These are phyloP conservation scores for Dispira simplex DNA, from an alignment of 192 early-diverging fungal genomes.

Conservation along the genomic window DNA sequence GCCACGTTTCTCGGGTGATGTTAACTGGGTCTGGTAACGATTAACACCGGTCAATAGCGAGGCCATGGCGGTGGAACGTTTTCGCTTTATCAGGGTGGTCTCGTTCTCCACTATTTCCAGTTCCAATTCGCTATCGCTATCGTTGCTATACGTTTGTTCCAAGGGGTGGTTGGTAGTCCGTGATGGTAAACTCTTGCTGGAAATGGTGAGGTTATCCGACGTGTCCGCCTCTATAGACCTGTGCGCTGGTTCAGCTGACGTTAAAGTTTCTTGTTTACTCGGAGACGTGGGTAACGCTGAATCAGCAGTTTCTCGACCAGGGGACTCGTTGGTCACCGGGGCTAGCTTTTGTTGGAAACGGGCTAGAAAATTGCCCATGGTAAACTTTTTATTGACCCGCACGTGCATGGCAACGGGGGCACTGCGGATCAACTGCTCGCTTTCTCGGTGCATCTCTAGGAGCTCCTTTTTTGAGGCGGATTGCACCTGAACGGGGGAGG, in stretches of 20 bases:
- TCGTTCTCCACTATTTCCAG: constrained; percentile 10
- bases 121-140: background rate
- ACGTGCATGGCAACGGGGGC: background rate
- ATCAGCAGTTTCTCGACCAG: too few species aligned
- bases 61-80: background rate
- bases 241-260: too few species aligned
- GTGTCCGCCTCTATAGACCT: too few species aligned
- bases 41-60: constrained; percentile 8
- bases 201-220: too few species aligned
- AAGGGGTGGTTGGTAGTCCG: too few species aligned
- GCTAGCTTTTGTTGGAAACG: background rate
- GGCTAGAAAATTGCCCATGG: constrained; percentile 6
- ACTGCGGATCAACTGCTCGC: constrained; percentile 3
- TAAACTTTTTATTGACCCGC: constrained; percentile 1
- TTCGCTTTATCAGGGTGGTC: background rate
- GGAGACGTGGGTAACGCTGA: too few species aligned
- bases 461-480: background rate
- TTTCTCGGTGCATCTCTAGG: constrained; percentile 4
- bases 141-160: too few species aligned
- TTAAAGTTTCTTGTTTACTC: too few species aligned
- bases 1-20: constrained; percentile 4
- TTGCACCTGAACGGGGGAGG: background rate
- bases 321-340: too few species aligned
- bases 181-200: too few species aligned
- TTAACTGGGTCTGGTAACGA: background rate